Evolutionary conservation across 2,329 filamentous ascomycete species (phyloP).

Genomic region (Fusarium falciforme): DNA sequence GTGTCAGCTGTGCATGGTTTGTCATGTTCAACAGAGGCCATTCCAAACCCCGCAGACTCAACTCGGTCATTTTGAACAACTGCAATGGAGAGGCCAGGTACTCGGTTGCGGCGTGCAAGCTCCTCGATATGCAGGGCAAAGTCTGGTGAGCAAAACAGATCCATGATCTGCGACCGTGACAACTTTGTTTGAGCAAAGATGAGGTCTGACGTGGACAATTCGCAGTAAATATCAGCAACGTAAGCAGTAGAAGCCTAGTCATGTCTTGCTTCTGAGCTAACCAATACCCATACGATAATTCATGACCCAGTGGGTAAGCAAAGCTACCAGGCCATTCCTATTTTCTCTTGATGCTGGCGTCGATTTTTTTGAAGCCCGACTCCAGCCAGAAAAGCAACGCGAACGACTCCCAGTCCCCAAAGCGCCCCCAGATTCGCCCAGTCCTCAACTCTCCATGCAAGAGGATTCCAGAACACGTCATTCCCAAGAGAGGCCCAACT

Average conservation of each 20-base stretch:
- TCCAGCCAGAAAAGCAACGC: constrained; percentile 28
- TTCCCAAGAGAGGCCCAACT: constrained; percentile 24
- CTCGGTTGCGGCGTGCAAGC: neutral
- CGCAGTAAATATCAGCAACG: neutral
- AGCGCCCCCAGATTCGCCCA: constrained; percentile 33
- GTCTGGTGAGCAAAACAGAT: neutral
- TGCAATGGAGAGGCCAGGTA: constrained; percentile 13
- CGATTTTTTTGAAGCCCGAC: neutral
- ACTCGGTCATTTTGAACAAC: neutral
- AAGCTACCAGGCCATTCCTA: neutral
- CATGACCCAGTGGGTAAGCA: no score
- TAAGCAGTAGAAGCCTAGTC: neutral
- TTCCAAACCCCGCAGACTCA: constrained; percentile 1
- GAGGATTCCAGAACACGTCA: constrained; percentile 18
- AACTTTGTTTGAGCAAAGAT: neutral
- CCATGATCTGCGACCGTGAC: neutral
- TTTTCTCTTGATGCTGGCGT: neutral
- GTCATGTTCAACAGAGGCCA: neutral
- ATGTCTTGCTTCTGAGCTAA: neutral
- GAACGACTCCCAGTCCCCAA: constrained; percentile 26
- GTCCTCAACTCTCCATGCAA: constrained; percentile 29
- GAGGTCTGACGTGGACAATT: neutral
- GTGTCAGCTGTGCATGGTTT: constrained; percentile 7
- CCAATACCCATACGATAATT: neutral
- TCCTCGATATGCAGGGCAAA: neutral